phyloP scores from a whole-genome alignment of 2,329 filamentous ascomycete genomes.

The Colletotrichum filicis region DNA sequence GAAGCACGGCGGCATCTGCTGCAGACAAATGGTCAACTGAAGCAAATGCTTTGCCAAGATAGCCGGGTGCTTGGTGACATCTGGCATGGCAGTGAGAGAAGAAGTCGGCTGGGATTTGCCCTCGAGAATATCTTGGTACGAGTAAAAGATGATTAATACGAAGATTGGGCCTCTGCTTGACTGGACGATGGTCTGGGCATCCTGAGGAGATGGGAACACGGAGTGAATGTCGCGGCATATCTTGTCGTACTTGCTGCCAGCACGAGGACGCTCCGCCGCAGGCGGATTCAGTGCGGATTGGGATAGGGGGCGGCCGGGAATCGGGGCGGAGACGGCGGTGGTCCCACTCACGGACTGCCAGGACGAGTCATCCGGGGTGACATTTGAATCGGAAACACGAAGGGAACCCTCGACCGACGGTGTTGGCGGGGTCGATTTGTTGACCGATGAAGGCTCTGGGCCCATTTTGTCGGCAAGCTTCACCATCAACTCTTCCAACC shows the following conservation, averaged over 20 bases:
- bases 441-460: neutral
- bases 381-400: constrained; percentile 48
- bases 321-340: constrained; percentile 33
- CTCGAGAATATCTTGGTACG: constrained; percentile 44
- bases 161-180: constrained; percentile 40
- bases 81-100: constrained; percentile 43
- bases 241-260: constrained; percentile 29
- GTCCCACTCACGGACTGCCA: constrained; percentile 31
- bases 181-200: constrained; percentile 24
- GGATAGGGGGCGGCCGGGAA: neutral
- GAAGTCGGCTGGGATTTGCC: constrained; percentile 43
- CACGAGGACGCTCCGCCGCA: neutral
- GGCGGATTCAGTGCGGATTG: neutral
- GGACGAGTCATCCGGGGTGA: constrained; percentile 32
- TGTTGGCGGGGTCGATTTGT: constrained; percentile 32
- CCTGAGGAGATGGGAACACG: constrained; percentile 13
- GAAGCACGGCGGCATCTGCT: constrained; percentile 52
- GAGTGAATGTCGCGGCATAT: constrained; percentile 24
- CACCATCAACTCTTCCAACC: constrained; percentile 59
- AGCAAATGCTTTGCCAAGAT: constrained; percentile 60
- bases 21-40: constrained; percentile 56
- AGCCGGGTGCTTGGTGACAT: constrained; percentile 55
- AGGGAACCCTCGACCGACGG: constrained; percentile 46
- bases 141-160: constrained; percentile 42
- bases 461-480: constrained; percentile 46